phyloP scores from a whole-genome alignment of 306 rosid species.

The Cucumis cinereus region DNA sequence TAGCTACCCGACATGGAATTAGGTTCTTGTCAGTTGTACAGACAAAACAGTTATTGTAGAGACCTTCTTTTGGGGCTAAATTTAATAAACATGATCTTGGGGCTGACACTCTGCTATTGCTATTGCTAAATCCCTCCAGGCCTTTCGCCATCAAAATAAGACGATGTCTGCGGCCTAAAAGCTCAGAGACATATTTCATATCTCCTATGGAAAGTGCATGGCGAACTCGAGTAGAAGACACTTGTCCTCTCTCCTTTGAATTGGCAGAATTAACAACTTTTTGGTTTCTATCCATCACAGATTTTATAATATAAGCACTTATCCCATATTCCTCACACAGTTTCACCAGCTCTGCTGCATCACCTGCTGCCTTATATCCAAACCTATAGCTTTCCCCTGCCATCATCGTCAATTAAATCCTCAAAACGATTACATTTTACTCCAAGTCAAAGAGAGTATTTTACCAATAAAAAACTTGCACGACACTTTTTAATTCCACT shows the following conservation, averaged over 20 bases:
- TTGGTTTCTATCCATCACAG: slow-evolving; percentile 73
- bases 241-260: slow-evolving; percentile 79
- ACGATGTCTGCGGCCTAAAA: slow-evolving; percentile 76
- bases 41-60: slow-evolving; percentile 48
- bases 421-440: not conserved
- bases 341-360: slow-evolving; percentile 60
- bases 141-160: slow-evolving; percentile 39
- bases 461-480: not conserved
- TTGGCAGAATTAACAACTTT: slow-evolving; percentile 20
- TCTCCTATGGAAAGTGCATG: slow-evolving; percentile 69
- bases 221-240: slow-evolving; percentile 85
- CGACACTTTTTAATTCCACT: not conserved
- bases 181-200: slow-evolving; percentile 66
- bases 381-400: slow-evolving; percentile 89
- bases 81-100: slow-evolving; percentile 58
- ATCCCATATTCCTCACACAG: slow-evolving; percentile 68
- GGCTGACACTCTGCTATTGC: slow-evolving; percentile 40
- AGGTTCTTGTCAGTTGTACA: slow-evolving; percentile 25
- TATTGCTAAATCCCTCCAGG: slow-evolving; percentile 27
- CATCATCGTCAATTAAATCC: slow-evolving; percentile 19
- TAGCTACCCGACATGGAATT: slow-evolving; percentile 49
- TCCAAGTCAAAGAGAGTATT: not conserved
- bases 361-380: slow-evolving; percentile 92
- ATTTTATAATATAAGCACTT: slow-evolving; percentile 67
- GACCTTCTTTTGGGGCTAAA: slow-evolving; percentile 84